Evolutionary conservation across 352 stramenopile species (phyloP).

Genomic region (Phytophthora tentaculata): DNA sequence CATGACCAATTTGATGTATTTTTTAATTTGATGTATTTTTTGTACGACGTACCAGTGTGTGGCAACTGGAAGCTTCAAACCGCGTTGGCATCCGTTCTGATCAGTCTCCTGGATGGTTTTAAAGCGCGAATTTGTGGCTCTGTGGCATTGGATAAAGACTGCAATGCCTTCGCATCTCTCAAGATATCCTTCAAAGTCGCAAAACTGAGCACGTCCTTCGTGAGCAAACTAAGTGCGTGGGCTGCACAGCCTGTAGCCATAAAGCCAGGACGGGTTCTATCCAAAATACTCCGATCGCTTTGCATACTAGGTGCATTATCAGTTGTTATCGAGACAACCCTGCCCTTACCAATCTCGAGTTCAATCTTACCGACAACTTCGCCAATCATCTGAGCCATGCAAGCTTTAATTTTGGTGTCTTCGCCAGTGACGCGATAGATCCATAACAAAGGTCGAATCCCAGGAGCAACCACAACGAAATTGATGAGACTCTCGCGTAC

Average conservation of each 20-base stretch:
- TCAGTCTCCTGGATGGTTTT: neutral
- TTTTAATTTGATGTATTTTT: too few relatives aligned
- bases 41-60: neutral
- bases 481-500: constrained; percentile 10
- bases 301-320: too few relatives aligned
- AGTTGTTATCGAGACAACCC: too few relatives aligned
- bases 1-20: neutral
- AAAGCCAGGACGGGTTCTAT: too few relatives aligned
- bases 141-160: neutral
- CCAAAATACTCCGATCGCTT: too few relatives aligned
- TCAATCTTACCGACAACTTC: too few relatives aligned
- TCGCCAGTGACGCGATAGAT: constrained; percentile 12
- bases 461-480: constrained; percentile 7
- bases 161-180: neutral
- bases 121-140: neutral
- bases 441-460: constrained; percentile 1
- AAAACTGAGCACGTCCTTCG: neutral
- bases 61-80: neutral
- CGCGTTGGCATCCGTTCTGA: neutral
- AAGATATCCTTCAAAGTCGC: neutral
- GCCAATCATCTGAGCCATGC: constrained; percentile 7
- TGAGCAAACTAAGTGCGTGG: neutral
- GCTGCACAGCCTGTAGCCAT: too few relatives aligned
- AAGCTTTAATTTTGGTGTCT: constrained; percentile 2
- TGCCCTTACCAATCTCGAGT: too few relatives aligned